Conservation (phyloP, 139 green algal species). For the Coelastrella sp. region DNA sequence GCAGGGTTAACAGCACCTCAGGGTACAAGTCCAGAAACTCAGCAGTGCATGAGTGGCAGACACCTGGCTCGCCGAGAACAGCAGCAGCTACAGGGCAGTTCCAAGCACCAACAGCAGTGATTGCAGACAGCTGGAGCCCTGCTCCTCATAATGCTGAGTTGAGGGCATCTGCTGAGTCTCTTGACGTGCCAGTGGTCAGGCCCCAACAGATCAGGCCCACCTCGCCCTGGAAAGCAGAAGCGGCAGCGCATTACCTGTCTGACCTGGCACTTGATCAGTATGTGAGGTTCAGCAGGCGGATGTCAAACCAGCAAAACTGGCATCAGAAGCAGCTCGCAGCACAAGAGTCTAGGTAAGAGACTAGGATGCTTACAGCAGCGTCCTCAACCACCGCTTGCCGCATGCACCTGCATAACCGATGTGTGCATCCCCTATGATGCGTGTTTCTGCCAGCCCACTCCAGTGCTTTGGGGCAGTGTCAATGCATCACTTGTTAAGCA, state of each 20-base stretch:
- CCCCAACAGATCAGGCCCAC: not conserved
- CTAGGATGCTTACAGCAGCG: too few species aligned
- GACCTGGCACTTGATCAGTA: conserved; percentile 18
- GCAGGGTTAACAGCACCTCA: not conserved
- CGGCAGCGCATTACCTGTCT: not conserved
- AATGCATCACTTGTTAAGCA: too few species aligned
- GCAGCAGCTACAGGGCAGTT: not conserved
- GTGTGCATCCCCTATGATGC: too few species aligned
- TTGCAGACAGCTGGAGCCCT: not conserved
- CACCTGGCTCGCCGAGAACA: not conserved
- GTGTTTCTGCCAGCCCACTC: too few species aligned
- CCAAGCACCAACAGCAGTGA: not conserved
- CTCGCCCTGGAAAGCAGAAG: not conserved
- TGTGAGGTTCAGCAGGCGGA: conserved; percentile 15
- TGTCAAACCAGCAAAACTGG: not conserved
- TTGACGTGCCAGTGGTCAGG: not conserved
- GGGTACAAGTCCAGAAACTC: not conserved
- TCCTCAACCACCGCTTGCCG: too few species aligned
- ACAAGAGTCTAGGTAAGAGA: too few species aligned
- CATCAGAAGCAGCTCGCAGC: too few species aligned
- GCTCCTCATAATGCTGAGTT: not conserved
- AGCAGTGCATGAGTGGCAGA: not conserved
- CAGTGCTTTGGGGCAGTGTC: too few species aligned
- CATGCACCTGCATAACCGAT: too few species aligned
- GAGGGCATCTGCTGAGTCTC: not conserved